phyloP scores from a whole-genome alignment of 208 protist genomes.

The Trypanosoma rangeli region DNA sequence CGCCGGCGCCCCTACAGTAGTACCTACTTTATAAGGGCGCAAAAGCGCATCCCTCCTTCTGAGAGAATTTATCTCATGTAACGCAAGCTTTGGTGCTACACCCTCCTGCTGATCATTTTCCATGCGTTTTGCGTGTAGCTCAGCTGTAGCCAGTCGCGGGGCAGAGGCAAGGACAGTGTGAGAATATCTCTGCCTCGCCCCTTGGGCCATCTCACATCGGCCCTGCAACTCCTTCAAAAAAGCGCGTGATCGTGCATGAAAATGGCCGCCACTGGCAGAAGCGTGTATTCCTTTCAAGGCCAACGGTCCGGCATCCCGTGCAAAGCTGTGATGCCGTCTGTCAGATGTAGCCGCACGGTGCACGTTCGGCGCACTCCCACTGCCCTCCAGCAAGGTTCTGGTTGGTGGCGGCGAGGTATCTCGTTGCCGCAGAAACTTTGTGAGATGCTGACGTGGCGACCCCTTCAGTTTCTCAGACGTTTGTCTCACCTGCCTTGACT shows the following conservation, averaged over 20 bases:
- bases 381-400: not conserved
- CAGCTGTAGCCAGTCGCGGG: conserved; percentile 10
- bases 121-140: not conserved
- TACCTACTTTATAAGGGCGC: not conserved
- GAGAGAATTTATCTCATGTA: not conserved
- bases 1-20: not conserved
- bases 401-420: not conserved
- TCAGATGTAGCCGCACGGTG: not conserved
- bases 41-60: not conserved
- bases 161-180: not conserved
- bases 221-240: conserved; percentile 11
- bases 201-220: not conserved
- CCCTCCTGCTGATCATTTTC: not conserved
- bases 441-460: conserved; percentile 1
- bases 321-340: not conserved
- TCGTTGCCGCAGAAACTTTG: conserved; percentile 2
- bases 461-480: not conserved
- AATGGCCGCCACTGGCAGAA: not conserved
- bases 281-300: not conserved
- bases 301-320: not conserved
- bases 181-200: not conserved
- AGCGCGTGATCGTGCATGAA: not conserved
- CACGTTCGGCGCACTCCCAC: not conserved
- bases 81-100: not conserved
- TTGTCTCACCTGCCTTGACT: not conserved